phyloP scores from a whole-genome alignment of 352 stramenopile genomes.

The Pythium rishiriense region DNA sequence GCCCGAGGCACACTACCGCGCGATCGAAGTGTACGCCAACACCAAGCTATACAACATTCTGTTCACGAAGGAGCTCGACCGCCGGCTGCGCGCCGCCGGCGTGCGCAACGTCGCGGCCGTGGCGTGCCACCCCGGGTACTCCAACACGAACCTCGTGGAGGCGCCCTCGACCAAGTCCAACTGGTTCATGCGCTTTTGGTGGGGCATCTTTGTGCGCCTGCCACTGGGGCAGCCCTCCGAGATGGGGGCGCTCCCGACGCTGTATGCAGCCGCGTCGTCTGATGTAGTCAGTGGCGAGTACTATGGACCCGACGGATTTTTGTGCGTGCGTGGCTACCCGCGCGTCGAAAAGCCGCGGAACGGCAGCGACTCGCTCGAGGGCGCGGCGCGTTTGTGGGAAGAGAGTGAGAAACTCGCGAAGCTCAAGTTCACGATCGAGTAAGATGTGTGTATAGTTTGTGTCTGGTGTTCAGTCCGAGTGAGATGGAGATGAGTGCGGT shows the following conservation, averaged over 20 bases:
- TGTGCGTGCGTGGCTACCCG: slow-evolving; percentile 14
- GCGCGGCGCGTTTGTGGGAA: slow-evolving; percentile 37
- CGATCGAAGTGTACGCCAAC: too few species aligned
- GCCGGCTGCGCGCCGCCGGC: too few species aligned
- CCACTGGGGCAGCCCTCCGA: too few species aligned
- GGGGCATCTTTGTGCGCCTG: slow-evolving; percentile 19
- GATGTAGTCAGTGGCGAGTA: slow-evolving; percentile 32
- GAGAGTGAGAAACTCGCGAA: slow-evolving; percentile 36
- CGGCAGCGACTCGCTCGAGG: slow-evolving; percentile 29
- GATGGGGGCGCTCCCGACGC: slow-evolving; percentile 41
- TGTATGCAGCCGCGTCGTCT: slow-evolving; percentile 44
- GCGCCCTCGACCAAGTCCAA: too few species aligned
- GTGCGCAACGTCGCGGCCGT: too few species aligned
- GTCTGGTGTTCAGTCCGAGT: neutral
- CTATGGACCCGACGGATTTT: slow-evolving; percentile 32
- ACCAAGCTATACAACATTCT: too few species aligned
- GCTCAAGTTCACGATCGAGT: slow-evolving; percentile 8
- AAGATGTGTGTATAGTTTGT: neutral
- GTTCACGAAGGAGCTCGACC: too few species aligned
- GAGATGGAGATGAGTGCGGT: neutral
- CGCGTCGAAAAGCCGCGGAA: slow-evolving; percentile 12
- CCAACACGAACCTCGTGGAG: too few species aligned
- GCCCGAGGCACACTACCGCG: slow-evolving; percentile 38
- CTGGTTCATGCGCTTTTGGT: too few species aligned
- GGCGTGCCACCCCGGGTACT: too few species aligned